phyloP scores from a whole-genome alignment of 306 rosid species.

The Hippophae rhamnoides region DNA sequence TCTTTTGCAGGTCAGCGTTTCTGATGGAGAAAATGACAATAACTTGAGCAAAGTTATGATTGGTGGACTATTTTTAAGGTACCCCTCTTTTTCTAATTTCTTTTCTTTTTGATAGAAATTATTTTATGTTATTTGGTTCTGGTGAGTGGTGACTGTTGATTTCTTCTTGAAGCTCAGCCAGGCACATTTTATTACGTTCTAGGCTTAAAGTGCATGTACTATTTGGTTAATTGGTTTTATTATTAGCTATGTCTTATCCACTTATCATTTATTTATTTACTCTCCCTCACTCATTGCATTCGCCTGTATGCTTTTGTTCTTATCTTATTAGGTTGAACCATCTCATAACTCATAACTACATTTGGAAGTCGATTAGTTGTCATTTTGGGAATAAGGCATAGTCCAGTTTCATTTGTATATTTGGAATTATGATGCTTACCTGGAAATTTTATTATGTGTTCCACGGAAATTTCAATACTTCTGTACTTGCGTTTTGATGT shows the following conservation, averaged over 20 bases:
- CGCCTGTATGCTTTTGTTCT: too few relatives aligned
- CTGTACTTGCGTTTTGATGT: neutral
- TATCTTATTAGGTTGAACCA: too few relatives aligned
- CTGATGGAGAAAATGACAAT: constrained; percentile 68
- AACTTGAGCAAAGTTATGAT: constrained; percentile 73
- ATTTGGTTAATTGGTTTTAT: neutral
- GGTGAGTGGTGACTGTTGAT: neutral
- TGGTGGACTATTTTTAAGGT: constrained; percentile 87
- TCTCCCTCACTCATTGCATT: too few relatives aligned
- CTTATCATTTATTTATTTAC: too few relatives aligned
- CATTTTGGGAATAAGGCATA: neutral
- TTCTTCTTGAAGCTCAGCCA: neutral
- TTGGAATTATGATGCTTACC: neutral
- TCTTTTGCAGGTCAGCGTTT: constrained; percentile 71
- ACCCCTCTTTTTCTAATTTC: constrained; percentile 22
- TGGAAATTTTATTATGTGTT: neutral
- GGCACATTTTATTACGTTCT: neutral
- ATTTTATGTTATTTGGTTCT: neutral
- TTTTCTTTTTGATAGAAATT: neutral
- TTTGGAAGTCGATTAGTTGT: neutral
- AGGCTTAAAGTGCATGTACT: neutral
- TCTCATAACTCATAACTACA: too few relatives aligned
- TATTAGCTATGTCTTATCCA: neutral
- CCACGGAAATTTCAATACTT: neutral
- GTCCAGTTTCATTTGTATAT: neutral